Evolutionary conservation across 2,329 filamentous ascomycete species (phyloP).

Genomic region (Alternaria rosae): DNA sequence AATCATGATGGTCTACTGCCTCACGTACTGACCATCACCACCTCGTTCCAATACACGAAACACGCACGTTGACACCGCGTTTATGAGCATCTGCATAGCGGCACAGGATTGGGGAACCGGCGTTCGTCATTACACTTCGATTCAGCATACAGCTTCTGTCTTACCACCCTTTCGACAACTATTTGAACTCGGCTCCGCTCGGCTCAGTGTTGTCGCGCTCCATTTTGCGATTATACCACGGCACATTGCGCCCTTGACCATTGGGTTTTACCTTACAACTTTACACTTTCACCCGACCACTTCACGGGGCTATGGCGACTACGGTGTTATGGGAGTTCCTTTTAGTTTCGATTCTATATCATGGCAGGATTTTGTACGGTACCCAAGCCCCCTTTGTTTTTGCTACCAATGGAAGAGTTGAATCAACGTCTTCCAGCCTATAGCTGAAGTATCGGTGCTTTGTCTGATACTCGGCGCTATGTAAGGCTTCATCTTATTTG

Average conservation of each 20-base stretch:
- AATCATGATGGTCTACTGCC: slow-evolving; percentile 44
- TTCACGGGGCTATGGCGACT: neutral
- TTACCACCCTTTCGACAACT: slow-evolving; percentile 24
- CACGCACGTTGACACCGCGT: slow-evolving; percentile 32
- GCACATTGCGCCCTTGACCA: slow-evolving; percentile 11
- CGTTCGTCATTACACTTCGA: slow-evolving; percentile 38
- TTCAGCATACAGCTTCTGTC: slow-evolving; percentile 35
- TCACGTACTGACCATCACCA: slow-evolving; percentile 30
- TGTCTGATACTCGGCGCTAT: slow-evolving; percentile 5
- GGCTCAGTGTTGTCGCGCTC: slow-evolving; percentile 7
- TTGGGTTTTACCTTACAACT: neutral
- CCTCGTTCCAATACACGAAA: slow-evolving; percentile 22
- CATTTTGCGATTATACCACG: slow-evolving; percentile 17
- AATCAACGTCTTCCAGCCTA: slow-evolving; percentile 3
- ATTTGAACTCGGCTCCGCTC: slow-evolving; percentile 1
- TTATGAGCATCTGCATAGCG: slow-evolving; percentile 50
- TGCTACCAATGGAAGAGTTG: neutral
- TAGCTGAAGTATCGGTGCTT: slow-evolving; percentile 4
- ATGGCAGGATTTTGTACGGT: slow-evolving; percentile 2
- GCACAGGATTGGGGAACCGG: slow-evolving; percentile 33
- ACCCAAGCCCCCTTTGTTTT: neutral
- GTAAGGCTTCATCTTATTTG: slow-evolving; percentile 5
- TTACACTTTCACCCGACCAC: neutral
- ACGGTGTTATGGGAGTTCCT: slow-evolving; percentile 10
- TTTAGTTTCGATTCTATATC: neutral